Percentiles rank a stretch among this genome's conserved stretches.
phyloP scores from a whole-genome alignment of 73 alveolate species.

The Tetrahymena malaccensis region DNA sequence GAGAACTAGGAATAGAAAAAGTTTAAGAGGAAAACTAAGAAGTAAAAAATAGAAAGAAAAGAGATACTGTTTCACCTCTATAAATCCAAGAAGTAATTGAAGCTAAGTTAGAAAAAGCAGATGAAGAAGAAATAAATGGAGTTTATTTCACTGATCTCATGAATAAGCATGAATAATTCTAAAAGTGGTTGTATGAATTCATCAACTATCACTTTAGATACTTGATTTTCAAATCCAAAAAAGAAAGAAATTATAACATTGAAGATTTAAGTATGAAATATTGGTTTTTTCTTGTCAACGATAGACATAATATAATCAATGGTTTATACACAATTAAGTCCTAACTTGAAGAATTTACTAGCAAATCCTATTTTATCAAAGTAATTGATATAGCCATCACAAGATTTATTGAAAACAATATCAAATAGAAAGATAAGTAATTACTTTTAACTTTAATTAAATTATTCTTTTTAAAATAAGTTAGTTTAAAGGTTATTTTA shows the following conservation, averaged over 20 bases:
- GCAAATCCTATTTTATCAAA: background rate
- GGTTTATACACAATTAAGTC: background rate
- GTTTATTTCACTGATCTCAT: background rate
- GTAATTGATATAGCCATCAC: background rate
- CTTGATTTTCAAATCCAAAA: background rate
- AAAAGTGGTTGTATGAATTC: background rate
- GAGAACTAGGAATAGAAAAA: background rate
- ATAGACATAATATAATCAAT: background rate
- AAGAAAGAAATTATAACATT: background rate
- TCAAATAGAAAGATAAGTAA: background rate
- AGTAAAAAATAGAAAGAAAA: background rate
- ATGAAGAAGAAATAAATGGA: background rate
- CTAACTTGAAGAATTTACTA: background rate
- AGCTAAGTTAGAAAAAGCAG: background rate
- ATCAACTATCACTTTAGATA: background rate
- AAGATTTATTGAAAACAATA: background rate
- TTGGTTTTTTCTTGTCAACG: background rate
- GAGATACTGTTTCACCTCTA: background rate
- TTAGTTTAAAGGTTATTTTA: no score
- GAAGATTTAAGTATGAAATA: background rate
- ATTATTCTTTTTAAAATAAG: no score
- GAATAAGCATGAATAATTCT: background rate
- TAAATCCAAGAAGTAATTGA: background rate
- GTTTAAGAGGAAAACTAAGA: background rate
- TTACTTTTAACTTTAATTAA: background rate